phyloP scores from a whole-genome alignment of 2,329 filamentous ascomycete species.

The Acephala macrosclerotiorum region DNA sequence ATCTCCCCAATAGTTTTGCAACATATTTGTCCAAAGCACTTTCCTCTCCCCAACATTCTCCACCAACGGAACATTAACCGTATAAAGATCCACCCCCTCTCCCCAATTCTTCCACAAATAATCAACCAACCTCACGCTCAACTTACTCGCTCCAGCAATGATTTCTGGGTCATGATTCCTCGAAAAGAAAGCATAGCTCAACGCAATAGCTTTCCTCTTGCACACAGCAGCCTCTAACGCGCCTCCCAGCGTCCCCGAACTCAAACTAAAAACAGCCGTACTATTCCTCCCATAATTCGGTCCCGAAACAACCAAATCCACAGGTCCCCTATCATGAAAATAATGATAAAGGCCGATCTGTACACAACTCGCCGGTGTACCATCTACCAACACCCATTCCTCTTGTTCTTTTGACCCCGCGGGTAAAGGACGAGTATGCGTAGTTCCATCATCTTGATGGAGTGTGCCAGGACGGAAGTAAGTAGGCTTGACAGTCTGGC shows the following conservation, averaged over 20 bases:
- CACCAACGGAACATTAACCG: conserved; percentile 87
- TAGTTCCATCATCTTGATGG: conserved; percentile 70
- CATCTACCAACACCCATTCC: conserved; percentile 84
- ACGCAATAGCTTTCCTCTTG: conserved; percentile 74
- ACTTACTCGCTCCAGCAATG: conserved; percentile 77
- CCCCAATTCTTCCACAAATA: conserved; percentile 81
- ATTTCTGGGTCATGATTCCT: conserved; percentile 80
- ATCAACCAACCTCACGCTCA: conserved; percentile 81
- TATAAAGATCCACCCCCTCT: conserved; percentile 80
- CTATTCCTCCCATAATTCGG: conserved; percentile 87
- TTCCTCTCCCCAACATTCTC: conserved; percentile 75
- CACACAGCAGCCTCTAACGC: conserved; percentile 81
- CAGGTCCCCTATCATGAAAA: conserved; percentile 73
- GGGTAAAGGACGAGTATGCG: conserved; percentile 63
- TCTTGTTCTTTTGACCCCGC: conserved; percentile 61
- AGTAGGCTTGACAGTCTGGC: conserved; percentile 81
- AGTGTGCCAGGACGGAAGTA: conserved; percentile 79
- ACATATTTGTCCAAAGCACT: conserved; percentile 82
- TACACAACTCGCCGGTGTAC: conserved; percentile 81
- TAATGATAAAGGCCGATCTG: conserved; percentile 85
- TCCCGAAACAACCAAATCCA: conserved; percentile 80
- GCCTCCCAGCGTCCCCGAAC: conserved; percentile 78
- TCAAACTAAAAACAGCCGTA: conserved; percentile 80
- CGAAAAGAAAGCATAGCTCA: conserved; percentile 91
- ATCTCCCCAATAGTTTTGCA: conserved; percentile 90